phyloP scores from a whole-genome alignment of 257 asterid genomes.

The Lycium barbarum region DNA sequence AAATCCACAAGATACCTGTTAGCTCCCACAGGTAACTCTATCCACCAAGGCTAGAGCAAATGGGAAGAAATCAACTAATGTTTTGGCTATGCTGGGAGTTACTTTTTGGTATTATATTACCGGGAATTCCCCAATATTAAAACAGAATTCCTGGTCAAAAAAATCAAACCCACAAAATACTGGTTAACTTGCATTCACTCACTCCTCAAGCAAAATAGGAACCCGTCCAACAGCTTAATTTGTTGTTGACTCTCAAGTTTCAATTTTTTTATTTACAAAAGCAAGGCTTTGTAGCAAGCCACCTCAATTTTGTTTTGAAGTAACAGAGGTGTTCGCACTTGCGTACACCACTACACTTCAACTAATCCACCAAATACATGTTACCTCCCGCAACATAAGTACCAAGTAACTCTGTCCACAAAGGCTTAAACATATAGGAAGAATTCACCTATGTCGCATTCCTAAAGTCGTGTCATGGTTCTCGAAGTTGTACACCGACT shows the following conservation, averaged over 20 bases:
- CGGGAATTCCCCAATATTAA: neutral
- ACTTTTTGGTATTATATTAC: neutral
- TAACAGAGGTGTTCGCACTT: neutral
- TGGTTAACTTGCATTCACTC: neutral
- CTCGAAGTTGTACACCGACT: too few relatives aligned
- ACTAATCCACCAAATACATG: too few relatives aligned
- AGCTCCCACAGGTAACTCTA: too few relatives aligned
- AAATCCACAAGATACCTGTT: too few relatives aligned
- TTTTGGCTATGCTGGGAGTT: too few relatives aligned
- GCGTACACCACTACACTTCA: neutral
- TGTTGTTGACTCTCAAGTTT: neutral
- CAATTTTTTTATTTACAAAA: neutral
- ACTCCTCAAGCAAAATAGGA: slow-evolving; percentile 1
- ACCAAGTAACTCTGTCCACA: too few relatives aligned
- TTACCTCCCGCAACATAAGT: too few relatives aligned
- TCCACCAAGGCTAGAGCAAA: too few relatives aligned
- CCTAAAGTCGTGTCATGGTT: too few relatives aligned
- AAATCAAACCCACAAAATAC: neutral
- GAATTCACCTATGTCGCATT: too few relatives aligned
- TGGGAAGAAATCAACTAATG: too few relatives aligned
- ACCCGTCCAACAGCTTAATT: slow-evolving; percentile 4
- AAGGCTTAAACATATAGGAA: too few relatives aligned
- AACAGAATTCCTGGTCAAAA: neutral
- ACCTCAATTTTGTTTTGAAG: neutral
- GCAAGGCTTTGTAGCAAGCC: neutral